Conservation (phyloP, 129 eudicot species). For the Centella asiatica region DNA sequence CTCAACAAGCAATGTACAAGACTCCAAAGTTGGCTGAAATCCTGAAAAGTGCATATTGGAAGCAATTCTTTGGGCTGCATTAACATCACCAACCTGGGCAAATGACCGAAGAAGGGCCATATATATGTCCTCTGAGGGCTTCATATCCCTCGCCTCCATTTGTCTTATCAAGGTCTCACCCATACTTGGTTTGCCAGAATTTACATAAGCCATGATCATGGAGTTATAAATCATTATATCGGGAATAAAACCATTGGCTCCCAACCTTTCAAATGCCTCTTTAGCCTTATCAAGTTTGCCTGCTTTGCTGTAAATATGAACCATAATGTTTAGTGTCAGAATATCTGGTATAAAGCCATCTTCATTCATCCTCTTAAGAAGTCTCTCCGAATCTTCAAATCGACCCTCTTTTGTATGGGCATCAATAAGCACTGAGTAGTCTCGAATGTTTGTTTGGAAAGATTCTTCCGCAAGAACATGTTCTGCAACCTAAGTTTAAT, state of each 20-base stretch:
- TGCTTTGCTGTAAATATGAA: conserved; percentile 64
- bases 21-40: conserved; percentile 31
- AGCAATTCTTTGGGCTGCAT: conserved; percentile 32
- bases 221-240: conserved; percentile 53
- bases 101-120: conserved; percentile 50
- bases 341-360: conserved; percentile 60
- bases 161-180: conserved; percentile 41
- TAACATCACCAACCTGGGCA: conserved; percentile 38
- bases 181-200: conserved; percentile 32
- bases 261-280: conserved; percentile 51
- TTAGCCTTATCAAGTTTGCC: conserved; percentile 56
- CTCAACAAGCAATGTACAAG: conserved; percentile 56
- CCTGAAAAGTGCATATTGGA: conserved; percentile 53
- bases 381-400: conserved; percentile 53
- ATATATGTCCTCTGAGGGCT: conserved; percentile 46
- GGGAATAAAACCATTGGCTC: conserved; percentile 55
- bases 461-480: conserved; percentile 60
- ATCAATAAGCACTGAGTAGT: conserved; percentile 63
- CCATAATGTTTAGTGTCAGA: conserved; percentile 36
- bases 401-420: conserved; percentile 52
- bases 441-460: conserved; percentile 58
- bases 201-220: conserved; percentile 69
- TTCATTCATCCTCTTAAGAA: conserved; percentile 67
- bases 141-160: conserved; percentile 39
- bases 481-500: conserved; percentile 57